These are phyloP conservation scores for Puccinia horiana DNA, from an alignment of 1,284 basidiomycete genomes.

Conservation along the genomic window DNA sequence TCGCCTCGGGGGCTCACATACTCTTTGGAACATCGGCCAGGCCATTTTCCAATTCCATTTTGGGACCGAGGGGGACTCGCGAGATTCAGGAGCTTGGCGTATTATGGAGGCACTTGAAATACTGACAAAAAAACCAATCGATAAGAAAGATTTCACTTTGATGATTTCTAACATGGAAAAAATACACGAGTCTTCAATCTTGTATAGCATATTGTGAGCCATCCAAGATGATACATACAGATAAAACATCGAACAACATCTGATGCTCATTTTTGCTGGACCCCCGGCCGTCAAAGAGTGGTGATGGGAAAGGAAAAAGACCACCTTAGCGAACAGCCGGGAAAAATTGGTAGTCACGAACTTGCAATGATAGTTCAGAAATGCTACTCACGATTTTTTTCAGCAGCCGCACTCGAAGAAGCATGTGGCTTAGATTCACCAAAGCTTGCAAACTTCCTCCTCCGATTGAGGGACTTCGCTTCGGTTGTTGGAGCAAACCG, in stretches of 20 bases:
- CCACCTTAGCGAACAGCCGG: background rate
- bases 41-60: too few species aligned
- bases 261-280: too few species aligned
- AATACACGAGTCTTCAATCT: background rate
- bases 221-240: too few species aligned
- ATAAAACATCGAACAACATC: too few species aligned
- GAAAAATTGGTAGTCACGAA: background rate
- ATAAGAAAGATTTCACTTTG: background rate
- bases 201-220: background rate
- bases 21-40: too few species aligned
- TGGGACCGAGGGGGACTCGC: background rate
- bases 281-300: background rate
- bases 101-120: background rate
- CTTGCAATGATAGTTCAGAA: background rate
- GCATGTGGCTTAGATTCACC: background rate
- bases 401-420: background rate
- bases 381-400: background rate
- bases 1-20: too few species aligned
- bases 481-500: too few species aligned
- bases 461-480: constrained; percentile 16
- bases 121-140: too few species aligned
- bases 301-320: background rate
- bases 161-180: background rate
- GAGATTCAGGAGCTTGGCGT: background rate
- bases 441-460: background rate